Percentiles rank a stretch among this genome's conserved stretches.
Conservation (phyloP, 176 grass and related monocot genomes). For the Rhynchospora pubera region DNA sequence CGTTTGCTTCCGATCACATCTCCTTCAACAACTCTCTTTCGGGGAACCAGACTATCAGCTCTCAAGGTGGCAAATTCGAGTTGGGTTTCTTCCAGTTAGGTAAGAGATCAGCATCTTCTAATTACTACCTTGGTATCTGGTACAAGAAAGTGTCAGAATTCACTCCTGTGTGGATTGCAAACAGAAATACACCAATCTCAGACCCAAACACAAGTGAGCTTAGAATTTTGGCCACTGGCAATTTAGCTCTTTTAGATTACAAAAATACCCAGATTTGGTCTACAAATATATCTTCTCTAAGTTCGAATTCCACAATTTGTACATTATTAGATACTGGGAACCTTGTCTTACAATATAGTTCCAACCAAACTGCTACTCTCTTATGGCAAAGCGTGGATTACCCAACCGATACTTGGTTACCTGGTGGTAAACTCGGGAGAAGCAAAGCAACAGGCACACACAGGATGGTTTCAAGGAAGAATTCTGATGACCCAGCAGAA, state of each 20-base stretch:
- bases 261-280: slow-evolving; percentile 16
- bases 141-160: slow-evolving; percentile 28
- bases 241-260: slow-evolving; percentile 29
- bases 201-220: slow-evolving; percentile 5
- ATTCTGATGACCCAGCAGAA: slow-evolving; percentile 16
- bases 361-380: not conserved
- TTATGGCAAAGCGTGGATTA: slow-evolving; percentile 39
- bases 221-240: slow-evolving; percentile 30
- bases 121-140: slow-evolving; percentile 37
- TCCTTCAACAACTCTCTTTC: not conserved
- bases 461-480: slow-evolving; percentile 19
- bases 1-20: not conserved
- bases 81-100: not conserved
- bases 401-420: slow-evolving; percentile 29
- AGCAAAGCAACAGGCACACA: not conserved
- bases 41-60: not conserved
- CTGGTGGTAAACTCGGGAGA: slow-evolving; percentile 21
- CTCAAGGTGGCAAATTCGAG: not conserved
- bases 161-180: slow-evolving; percentile 26
- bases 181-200: slow-evolving; percentile 11
- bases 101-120: not conserved
- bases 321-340: slow-evolving; percentile 33
- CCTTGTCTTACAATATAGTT: slow-evolving; percentile 10
- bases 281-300: not conserved
- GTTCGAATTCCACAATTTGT: slow-evolving; percentile 8